Conservation (phyloP, 2,329 filamentous ascomycete genomes). For the Fusarium sp. region DNA sequence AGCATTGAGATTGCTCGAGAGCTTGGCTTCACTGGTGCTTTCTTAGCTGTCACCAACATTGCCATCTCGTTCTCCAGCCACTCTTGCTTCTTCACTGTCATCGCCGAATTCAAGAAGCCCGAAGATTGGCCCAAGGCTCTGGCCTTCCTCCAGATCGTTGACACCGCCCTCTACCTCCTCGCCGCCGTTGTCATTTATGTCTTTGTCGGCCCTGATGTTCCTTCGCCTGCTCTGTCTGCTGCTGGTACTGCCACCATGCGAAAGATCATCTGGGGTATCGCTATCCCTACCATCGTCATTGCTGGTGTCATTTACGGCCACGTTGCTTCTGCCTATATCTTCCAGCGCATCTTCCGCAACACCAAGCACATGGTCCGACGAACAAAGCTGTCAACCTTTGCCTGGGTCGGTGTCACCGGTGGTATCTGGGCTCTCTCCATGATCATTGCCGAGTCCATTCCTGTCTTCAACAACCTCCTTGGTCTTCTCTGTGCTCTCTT, state of each 20-base stretch:
- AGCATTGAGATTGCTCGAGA: constrained; percentile 53
- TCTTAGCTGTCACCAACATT: constrained; percentile 73
- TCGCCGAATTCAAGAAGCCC: constrained; percentile 73
- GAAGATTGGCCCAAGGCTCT: constrained; percentile 55
- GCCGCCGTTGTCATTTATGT: constrained; percentile 76
- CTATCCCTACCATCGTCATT: constrained; percentile 74
- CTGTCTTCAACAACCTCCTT: constrained; percentile 75
- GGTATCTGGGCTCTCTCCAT: constrained; percentile 72
- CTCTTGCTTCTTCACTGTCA: constrained; percentile 77
- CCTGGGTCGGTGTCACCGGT: constrained; percentile 71
- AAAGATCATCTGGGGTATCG: constrained; percentile 77
- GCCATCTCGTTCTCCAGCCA: constrained; percentile 75
- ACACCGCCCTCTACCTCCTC: constrained; percentile 73
- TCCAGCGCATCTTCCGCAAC: constrained; percentile 71
- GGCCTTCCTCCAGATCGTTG: constrained; percentile 69
- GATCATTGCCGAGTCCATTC: constrained; percentile 77
- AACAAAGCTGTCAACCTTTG: constrained; percentile 63
- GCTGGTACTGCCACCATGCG: constrained; percentile 65
- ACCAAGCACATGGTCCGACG: constrained; percentile 67
- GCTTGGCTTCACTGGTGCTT: constrained; percentile 65
- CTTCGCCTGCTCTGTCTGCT: constrained; percentile 75
- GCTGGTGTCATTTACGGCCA: constrained; percentile 79
- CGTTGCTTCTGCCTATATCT: constrained; percentile 75
- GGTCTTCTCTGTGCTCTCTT: constrained; percentile 74
- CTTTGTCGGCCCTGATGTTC: constrained; percentile 71